These are phyloP conservation scores for Cladochytrium replicatum DNA, from an alignment of 192 early-diverging fungal species.

Conservation along the genomic window DNA sequence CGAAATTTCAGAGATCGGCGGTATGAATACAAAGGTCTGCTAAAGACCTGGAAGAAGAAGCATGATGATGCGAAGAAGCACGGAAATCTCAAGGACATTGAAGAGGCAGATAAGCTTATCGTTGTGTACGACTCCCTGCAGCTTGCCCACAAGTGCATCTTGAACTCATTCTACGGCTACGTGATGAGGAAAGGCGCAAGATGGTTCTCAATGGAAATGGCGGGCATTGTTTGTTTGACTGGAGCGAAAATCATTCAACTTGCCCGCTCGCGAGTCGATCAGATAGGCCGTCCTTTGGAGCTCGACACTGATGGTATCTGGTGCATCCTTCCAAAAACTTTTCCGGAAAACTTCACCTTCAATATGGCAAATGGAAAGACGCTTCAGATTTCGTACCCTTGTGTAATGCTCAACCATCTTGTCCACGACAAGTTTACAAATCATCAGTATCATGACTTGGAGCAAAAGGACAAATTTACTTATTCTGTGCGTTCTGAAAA, in stretches of 20 bases:
- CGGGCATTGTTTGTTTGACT: conserved; percentile 93
- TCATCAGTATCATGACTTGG: conserved; percentile 80
- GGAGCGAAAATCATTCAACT: conserved; percentile 96
- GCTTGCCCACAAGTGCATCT: conserved; percentile 87
- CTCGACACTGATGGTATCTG: conserved; percentile 99
- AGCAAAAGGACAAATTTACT: conserved; percentile 38
- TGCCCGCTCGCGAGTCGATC: conserved; percentile 84
- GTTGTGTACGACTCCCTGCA: conserved; percentile 96
- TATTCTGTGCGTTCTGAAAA: conserved; percentile 78
- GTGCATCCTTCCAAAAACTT: conserved; percentile 87
- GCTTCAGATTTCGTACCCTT: conserved; percentile 87
- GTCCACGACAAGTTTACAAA: conserved; percentile 95
- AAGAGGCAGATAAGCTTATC: conserved; percentile 83
- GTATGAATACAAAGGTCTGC: conserved; percentile 92
- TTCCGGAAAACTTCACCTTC: conserved; percentile 90
- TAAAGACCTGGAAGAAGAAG: conserved; percentile 85
- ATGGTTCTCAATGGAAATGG: conserved; percentile 99
- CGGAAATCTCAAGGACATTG: conserved; percentile 59
- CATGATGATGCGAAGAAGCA: conserved; percentile 54
- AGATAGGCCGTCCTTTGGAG: conserved; percentile 87
- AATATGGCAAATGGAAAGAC: conserved; percentile 68
- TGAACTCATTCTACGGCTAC: conserved; percentile 95
- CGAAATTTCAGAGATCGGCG: conserved; percentile 91
- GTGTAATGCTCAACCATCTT: conserved; percentile 95
- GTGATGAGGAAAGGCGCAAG: conserved; percentile 98